Evolutionary conservation across 352 stramenopile species (phyloP), one percentile per base, ranked within the genome.

Genomic region (Elongisporangium senticosum): DNA sequence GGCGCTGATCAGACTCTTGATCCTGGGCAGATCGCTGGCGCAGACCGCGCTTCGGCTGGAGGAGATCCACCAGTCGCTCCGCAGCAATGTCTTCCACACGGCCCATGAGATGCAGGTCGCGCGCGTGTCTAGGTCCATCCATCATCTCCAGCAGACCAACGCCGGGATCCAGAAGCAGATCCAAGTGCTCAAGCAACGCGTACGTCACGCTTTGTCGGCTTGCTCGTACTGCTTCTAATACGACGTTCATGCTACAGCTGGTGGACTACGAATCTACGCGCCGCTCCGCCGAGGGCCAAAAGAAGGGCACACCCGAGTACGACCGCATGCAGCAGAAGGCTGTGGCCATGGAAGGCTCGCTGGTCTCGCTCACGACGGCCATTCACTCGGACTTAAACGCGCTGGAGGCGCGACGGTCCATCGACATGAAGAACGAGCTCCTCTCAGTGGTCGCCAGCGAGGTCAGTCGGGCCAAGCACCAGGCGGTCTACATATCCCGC

Each of bases 361-460:
- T 93, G 15, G 69, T 84, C 6, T 28, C 62, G 7, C 64, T 85
- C 8, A 86, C 80, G 33, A 78, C 75, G 63, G 80, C 76, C 37
- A 79, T 93, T 51, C 86, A 93, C 59, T 56, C 52, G 15, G 79
- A 89, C 53, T 69, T 93, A 55, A 85, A 75, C 50, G 74, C 71
- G 3, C 68, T 93, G 10, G 79, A 93, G 37, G 55, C 67, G 43
- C 77, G 77, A 33, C 78, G 83, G 26, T 70, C 82, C 53, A 63
- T 72, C 21, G 78, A 88, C 56, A 77, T 93, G 56, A 86, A 86
- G 65, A 90, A 93, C 64, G 80, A 93, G 53, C 68, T 93, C 37
- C 78, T 90, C 49, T 84, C 80, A 0, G 71, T 93, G 43, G 72
- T 90, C 10, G 83, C 83, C 1, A 73, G 80, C n/a, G 77, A 90